phyloP scores from a whole-genome alignment of 495 filamentous ascomycete genomes.

The Lasiosphaeria miniovina region DNA sequence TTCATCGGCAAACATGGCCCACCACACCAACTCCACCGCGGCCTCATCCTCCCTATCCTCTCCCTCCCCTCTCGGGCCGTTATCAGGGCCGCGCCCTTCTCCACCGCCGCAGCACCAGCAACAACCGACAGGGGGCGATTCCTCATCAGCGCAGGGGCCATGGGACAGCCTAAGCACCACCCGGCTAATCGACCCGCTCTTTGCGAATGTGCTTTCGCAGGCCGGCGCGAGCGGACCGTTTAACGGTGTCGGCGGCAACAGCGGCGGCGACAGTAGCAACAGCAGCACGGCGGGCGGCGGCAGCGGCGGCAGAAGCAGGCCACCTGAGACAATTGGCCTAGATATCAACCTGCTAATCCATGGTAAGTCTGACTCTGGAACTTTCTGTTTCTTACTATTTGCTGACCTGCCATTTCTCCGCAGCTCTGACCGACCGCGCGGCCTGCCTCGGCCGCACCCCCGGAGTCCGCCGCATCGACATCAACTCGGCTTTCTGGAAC shows the following conservation, averaged over 20 bases:
- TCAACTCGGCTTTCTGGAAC: conserved; percentile 55
- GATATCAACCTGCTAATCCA: conserved; percentile 27
- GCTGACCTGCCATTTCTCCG: neutral
- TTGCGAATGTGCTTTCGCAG: too few species aligned
- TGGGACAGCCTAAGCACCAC: too few species aligned
- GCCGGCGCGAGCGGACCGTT: too few species aligned
- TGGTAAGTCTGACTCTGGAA: conserved; percentile 14
- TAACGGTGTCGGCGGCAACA: conserved; percentile 25
- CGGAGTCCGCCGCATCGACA: conserved; percentile 56
- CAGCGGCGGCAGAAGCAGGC: neutral
- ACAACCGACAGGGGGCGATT: too few species aligned
- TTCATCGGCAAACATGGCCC: neutral
- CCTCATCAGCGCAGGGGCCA: too few species aligned
- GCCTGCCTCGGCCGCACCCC: conserved; percentile 62
- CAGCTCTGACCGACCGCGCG: conserved; percentile 29
- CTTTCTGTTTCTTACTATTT: conserved; percentile 3
- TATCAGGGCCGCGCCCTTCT: conserved; percentile 4
- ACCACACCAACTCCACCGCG: neutral
- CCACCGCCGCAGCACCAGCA: too few species aligned
- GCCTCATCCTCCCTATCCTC: neutral
- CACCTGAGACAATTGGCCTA: conserved; percentile 20
- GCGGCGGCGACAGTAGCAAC: conserved; percentile 1
- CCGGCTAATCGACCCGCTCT: too few species aligned
- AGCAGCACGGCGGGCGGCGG: neutral
- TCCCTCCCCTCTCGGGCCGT: neutral